Evolutionary conservation across 2,329 filamentous ascomycete genomes (phyloP), one percentile per base, ranked within the genome.

Genomic region (Colletotrichum orbiculare): DNA sequence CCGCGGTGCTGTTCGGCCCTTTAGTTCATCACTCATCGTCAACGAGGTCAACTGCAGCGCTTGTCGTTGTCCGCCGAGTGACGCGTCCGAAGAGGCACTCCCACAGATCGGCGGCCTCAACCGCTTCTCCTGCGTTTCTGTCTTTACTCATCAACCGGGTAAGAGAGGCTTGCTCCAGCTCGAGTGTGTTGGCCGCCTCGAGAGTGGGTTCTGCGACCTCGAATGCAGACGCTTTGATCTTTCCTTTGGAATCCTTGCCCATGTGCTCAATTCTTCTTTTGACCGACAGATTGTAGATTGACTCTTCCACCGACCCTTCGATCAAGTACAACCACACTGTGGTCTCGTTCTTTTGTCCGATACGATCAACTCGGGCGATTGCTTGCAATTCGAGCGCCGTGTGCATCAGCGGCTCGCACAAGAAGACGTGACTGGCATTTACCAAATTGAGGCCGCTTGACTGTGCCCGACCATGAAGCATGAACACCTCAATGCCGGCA

Each of bases 271-370:
- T 81, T 4, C 95, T 89, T 35, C 94, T 85, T 65, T 85, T 83
- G 2, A 97, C 93, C 0, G 93, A 96, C 39, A 97, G 86, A 64
- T 94, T 88, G 78, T 98, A 94, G 67, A 98, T 96, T 2, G 91
- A 91, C 78, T 97, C 91, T 74, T 99, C 96, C 0, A 98, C 93
- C 0, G 95, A 97, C 55, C 91, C 92, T 13, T 91, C 88, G n/a
- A 97, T 87, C 2, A 98, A 85, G 75, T 98, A 98, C 76, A 97
- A 91, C 91, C 94, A 98, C 1, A 98, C 94, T 0, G 93, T 97
- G 0, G 96, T 99, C 69, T 92, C 86, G 55, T 92, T 89, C 68
- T 90, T 85, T 77, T 98, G 96, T 0, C 96, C 96, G 68, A 99
- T 99, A 41, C 96, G 89, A 74, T 99, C 94, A 1, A 99, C 94